Evolutionary conservation across 2,329 filamentous ascomycete genomes (phyloP).

Genomic region (Microcyclospora tardicrescens): DNA sequence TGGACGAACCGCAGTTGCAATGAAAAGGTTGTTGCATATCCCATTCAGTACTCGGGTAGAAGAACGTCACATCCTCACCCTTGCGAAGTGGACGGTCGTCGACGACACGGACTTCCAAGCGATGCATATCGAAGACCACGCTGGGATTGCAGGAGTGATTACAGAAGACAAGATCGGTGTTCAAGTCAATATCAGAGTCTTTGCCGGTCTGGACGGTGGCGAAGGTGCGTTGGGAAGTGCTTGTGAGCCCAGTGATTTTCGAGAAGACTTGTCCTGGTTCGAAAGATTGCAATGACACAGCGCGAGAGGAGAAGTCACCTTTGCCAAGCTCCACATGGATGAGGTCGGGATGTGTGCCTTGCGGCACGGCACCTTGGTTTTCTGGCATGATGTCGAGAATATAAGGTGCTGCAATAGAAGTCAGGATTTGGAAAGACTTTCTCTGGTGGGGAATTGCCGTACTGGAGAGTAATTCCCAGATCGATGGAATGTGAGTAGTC

Average conservation of each 20-base stretch:
- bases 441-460: too few species aligned
- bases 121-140: slow-evolving; percentile 37
- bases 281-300: slow-evolving; percentile 30
- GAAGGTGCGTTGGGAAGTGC: slow-evolving; percentile 30
- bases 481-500: too few species aligned
- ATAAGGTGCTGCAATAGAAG: too few species aligned
- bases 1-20: slow-evolving; percentile 28
- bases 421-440: too few species aligned
- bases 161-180: slow-evolving; percentile 40
- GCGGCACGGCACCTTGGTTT: too few species aligned
- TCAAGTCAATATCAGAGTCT: slow-evolving; percentile 39
- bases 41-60: slow-evolving; percentile 38
- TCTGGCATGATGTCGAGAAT: too few species aligned
- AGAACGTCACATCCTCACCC: slow-evolving; percentile 34
- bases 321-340: background rate
- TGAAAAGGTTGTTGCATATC: slow-evolving; percentile 33
- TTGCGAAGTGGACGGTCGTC: slow-evolving; percentile 24
- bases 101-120: slow-evolving; percentile 9
- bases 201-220: slow-evolving; percentile 35
- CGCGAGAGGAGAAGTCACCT: slow-evolving; percentile 1
- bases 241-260: slow-evolving; percentile 32
- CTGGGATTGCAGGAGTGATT: slow-evolving; percentile 41
- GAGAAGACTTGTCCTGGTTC: slow-evolving; percentile 35
- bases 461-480: too few species aligned
- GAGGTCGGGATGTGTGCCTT: background rate